Evolutionary conservation across 208 protist species (phyloP).

Genomic region (Trichomonas tenax): DNA sequence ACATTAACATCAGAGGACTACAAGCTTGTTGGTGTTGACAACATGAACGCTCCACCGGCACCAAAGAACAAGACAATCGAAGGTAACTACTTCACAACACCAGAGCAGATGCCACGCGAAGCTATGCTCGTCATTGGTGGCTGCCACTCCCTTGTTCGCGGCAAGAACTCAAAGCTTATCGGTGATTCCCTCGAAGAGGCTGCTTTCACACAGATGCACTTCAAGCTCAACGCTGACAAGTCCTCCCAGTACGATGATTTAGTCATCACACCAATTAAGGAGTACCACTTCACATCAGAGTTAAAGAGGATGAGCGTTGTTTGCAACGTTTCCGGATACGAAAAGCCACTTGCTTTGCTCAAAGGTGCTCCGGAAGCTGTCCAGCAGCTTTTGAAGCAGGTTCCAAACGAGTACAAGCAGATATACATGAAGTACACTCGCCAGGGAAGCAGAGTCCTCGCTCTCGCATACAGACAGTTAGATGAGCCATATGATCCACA

Average conservation of each 20-base stretch:
- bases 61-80: not conserved
- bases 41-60: slow-evolving; percentile 19
- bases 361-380: slow-evolving; percentile 34
- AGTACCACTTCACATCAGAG: slow-evolving; percentile 5
- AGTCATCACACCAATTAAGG: not conserved
- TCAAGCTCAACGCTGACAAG: not conserved
- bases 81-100: not conserved
- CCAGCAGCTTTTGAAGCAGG: not conserved
- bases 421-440: slow-evolving; percentile 23
- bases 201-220: not conserved
- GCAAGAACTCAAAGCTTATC: not conserved
- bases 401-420: slow-evolving; percentile 23
- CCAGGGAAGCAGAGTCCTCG: slow-evolving; percentile 27
- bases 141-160: not conserved
- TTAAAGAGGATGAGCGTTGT: slow-evolving; percentile 22
- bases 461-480: not conserved
- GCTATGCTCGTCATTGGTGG: not conserved
- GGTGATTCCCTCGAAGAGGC: slow-evolving; percentile 15
- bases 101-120: not conserved
- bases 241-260: not conserved
- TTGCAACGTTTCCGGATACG: not conserved
- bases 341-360: not conserved
- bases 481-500: not conserved
- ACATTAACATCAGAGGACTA: slow-evolving; percentile 84
- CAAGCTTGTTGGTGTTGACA: slow-evolving; percentile 56